phyloP scores from a whole-genome alignment of 73 alveolate genomes.

The Paramecium octaurelia region DNA sequence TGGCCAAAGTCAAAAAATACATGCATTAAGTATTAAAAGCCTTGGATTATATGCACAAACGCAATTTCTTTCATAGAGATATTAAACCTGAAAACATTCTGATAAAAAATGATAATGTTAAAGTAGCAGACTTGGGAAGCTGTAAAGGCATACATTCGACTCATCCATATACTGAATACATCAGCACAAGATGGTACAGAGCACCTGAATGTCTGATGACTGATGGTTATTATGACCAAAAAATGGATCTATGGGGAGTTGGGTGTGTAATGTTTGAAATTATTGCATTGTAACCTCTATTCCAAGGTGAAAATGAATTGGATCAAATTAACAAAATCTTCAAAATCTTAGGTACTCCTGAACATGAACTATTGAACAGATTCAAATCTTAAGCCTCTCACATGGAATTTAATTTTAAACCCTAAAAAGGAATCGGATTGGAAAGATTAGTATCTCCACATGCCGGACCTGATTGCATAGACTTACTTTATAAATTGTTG shows the following conservation, averaged over 20 bases:
- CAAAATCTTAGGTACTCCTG: conserved; percentile 74
- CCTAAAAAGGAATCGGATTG: conserved; percentile 70
- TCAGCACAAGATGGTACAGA: conserved; percentile 86
- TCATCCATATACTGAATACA: conserved; percentile 93
- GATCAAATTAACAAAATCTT: conserved; percentile 80
- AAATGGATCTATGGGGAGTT: conserved; percentile 96
- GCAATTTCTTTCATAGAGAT: conserved; percentile 60
- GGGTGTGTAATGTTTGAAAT: conserved; percentile 93
- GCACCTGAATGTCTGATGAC: conserved; percentile 87
- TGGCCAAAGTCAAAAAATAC: conserved; percentile 74
- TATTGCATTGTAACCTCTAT: conserved; percentile 86
- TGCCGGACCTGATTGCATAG: conserved; percentile 70
- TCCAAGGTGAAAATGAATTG: conserved; percentile 90
- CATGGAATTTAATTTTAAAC: conserved; percentile 71
- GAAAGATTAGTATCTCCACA: conserved; percentile 69
- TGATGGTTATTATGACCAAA: conserved; percentile 90
- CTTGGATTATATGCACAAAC: conserved; percentile 80
- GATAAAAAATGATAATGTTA: conserved; percentile 68
- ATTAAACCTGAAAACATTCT: conserved; percentile 70
- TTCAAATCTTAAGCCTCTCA: conserved; percentile 74
- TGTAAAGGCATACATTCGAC: conserved; percentile 90
- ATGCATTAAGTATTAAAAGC: conserved; percentile 77
- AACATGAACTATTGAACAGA: conserved; percentile 62
- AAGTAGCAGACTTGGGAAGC: conserved; percentile 93
- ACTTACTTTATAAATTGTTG: conserved; percentile 66